These are phyloP conservation scores for Scutellaria galericulata DNA, from an alignment of 257 asterid genomes.

Conservation along the genomic window DNA sequence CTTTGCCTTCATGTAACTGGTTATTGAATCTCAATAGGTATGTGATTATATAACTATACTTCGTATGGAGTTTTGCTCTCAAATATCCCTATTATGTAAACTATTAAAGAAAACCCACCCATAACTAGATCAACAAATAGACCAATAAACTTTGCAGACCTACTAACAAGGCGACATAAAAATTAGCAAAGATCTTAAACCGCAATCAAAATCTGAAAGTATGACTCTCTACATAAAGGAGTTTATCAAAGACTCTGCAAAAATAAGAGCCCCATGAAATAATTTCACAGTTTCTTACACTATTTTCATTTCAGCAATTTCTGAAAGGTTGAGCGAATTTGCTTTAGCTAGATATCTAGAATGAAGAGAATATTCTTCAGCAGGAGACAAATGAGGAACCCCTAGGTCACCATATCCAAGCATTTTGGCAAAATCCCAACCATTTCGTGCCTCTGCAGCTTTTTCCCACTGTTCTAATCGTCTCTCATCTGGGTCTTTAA, in stretches of 20 bases:
- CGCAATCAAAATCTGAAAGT: conserved; percentile 13
- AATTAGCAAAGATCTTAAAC: neutral
- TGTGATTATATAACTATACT: neutral
- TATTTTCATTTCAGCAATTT: conserved; percentile 91
- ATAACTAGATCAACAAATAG: neutral
- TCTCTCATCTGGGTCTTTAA: conserved; percentile 86
- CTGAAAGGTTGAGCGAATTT: conserved; percentile 82
- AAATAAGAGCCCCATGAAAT: conserved; percentile 21
- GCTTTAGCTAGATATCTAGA: conserved; percentile 96
- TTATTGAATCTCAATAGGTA: neutral
- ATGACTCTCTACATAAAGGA: neutral
- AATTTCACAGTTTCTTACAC: conserved; percentile 61
- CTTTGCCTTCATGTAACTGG: neutral
- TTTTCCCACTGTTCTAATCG: conserved; percentile 90
- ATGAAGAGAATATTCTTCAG: conserved; percentile 95
- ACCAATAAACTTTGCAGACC: neutral
- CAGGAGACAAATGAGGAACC: conserved; percentile 81
- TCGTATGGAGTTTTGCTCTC: neutral
- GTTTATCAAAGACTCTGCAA: conserved; percentile 21
- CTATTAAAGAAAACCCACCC: neutral
- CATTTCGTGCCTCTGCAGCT: conserved; percentile 76
- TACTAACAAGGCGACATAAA: neutral
- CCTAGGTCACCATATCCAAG: conserved; percentile 91
- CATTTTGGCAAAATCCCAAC: conserved; percentile 72
- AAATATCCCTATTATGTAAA: neutral